Percentiles rank a stretch among this genome's conserved stretches.
Conservation (phyloP, 2,329 filamentous ascomycete genomes). For the Trichoderma hamatum region DNA sequence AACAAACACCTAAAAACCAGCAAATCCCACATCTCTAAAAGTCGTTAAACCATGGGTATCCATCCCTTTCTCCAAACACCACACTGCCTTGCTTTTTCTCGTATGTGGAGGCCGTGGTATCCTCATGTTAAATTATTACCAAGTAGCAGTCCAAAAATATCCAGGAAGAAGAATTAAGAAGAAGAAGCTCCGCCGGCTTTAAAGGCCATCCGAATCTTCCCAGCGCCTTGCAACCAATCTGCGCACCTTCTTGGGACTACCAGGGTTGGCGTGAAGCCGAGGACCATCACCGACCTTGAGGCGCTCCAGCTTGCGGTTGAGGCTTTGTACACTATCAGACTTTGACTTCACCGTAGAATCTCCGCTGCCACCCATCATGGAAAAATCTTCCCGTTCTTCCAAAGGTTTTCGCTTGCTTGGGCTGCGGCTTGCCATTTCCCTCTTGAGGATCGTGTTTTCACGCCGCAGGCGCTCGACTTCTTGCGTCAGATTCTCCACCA, state of each 20-base stretch:
- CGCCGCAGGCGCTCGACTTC: slow-evolving; percentile 72
- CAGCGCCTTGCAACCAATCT: slow-evolving; percentile 53
- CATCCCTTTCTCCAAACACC: slow-evolving; percentile 12
- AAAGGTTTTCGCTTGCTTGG: slow-evolving; percentile 63
- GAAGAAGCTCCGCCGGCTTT: neutral
- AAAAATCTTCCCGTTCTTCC: slow-evolving; percentile 56
- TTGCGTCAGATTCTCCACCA: slow-evolving; percentile 65
- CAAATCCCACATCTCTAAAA: slow-evolving; percentile 15
- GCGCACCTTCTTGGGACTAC: slow-evolving; percentile 59
- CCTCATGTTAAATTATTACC: slow-evolving; percentile 16
- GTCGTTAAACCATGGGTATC: slow-evolving; percentile 20
- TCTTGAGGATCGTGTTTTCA: slow-evolving; percentile 65
- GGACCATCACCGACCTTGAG: slow-evolving; percentile 50
- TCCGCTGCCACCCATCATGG: slow-evolving; percentile 20
- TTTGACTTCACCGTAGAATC: neutral
- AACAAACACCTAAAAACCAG: neutral
- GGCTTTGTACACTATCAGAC: slow-evolving; percentile 38
- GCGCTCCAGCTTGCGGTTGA: slow-evolving; percentile 54
- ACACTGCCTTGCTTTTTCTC: slow-evolving; percentile 2
- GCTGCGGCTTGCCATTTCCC: slow-evolving; percentile 65
- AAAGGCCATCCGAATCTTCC: slow-evolving; percentile 42
- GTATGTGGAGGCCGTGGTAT: neutral
- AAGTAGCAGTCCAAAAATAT: neutral
- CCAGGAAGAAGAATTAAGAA: neutral
- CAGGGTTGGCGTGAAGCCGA: slow-evolving; percentile 39